Conservation (phyloP, 768 basidiomycete species). For the Lentinula boryana region DNA sequence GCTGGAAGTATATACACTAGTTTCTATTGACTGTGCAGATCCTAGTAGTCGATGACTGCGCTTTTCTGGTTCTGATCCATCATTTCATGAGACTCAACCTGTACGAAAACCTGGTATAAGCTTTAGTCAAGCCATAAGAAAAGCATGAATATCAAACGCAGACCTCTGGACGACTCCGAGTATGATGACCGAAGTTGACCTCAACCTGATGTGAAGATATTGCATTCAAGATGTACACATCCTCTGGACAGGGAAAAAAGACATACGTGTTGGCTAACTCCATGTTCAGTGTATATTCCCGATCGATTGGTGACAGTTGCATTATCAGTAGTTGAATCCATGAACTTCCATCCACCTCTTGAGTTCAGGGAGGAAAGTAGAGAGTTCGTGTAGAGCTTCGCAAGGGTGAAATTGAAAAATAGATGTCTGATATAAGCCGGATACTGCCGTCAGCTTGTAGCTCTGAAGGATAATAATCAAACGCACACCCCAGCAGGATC, state of each 20-base stretch:
- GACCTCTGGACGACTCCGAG: not conserved
- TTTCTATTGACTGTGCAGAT: not conserved
- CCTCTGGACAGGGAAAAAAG: not conserved
- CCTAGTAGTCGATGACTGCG: not conserved
- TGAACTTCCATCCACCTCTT: not conserved
- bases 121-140: not conserved
- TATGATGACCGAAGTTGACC: not conserved
- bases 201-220: not conserved
- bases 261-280: not conserved
- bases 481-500: not conserved
- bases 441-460: not conserved
- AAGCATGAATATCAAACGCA: not conserved
- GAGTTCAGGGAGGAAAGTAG: not conserved
- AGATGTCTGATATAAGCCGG: not conserved
- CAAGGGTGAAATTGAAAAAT: conserved; percentile 2
- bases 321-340: not conserved
- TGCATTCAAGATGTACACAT: not conserved
- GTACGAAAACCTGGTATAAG: not conserved
- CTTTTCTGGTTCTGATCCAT: not conserved
- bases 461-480: too few species aligned
- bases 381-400: not conserved
- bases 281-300: not conserved
- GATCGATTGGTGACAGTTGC: not conserved
- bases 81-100: not conserved
- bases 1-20: too few species aligned